Evolutionary conservation across 208 protist species (phyloP), one percentile per base, ranked within the genome.

Genomic region (Wallacemonas collosoma): DNA sequence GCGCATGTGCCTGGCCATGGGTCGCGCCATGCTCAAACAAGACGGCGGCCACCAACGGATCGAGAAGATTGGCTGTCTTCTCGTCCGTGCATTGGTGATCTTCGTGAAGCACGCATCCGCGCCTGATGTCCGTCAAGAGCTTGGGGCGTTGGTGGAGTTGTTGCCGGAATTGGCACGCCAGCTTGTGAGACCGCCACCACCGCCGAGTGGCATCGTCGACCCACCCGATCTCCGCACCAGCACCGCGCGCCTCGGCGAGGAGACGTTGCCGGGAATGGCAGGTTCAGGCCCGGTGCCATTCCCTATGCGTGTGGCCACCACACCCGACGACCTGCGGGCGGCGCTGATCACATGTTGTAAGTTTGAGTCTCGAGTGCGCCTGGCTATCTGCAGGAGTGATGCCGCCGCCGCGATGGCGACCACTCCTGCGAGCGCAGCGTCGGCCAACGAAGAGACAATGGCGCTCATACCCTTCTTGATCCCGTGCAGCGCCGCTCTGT

Each of bases 1-100:
- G 11, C 77, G 75, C 14, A 90, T 91, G 81, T 93, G 90, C 67
- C 86, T 90, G 47, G 73, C 80, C 54, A 91, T 95, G 69, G 88
- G 83, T 0, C 76, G 82, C 55, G 81, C 92, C 72, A 40, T 92
- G 6, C 74, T 80, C 43, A 41, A 57, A 36, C 68, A 60, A 53
- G 79, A 87, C 39, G 85, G 80, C 35, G 82, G 75, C 36, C 73
- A 63, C 12, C 53, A 75, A 8, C 83, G 84, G 35, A 80, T 86
- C 0, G 60, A 77, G 45, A 82, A 95, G 51, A 79, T 82, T 3
- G n/a, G 89, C 11, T 66, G 72, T 12, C 72, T 93, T 2, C 75
- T 95, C 12, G 74, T 91, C 15, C 83, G 86, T 38, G 87, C 85
- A 61, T 80, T 93, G 56, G 55, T 75, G 56, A 61, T 92, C 51